phyloP scores from a whole-genome alignment of 2,329 filamentous ascomycete genomes.

The Botryosphaeria agaves region DNA sequence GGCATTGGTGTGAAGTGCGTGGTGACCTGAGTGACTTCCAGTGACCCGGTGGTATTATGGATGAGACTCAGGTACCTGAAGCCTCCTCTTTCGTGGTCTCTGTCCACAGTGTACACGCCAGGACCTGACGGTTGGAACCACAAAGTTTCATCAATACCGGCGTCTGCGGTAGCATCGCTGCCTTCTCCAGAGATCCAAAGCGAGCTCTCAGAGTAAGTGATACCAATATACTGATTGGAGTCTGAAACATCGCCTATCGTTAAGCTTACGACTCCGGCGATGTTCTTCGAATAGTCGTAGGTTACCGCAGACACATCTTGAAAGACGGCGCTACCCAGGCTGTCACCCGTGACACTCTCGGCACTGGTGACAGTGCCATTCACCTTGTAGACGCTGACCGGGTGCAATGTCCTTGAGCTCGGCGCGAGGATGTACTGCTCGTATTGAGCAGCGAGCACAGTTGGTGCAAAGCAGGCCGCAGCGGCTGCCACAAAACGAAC shows the following conservation, averaged over 20 bases:
- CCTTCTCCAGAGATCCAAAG: constrained; percentile 30
- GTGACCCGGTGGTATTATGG: constrained; percentile 23
- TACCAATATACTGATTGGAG: constrained; percentile 21
- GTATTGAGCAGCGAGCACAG: constrained; percentile 11
- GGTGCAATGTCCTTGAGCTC: constrained; percentile 17
- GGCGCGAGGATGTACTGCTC: constrained; percentile 24
- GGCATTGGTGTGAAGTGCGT: constrained; percentile 29
- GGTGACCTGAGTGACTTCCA: constrained; percentile 18
- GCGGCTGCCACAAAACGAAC: background rate
- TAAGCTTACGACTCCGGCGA: constrained; percentile 22
- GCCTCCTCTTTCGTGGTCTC: constrained; percentile 24
- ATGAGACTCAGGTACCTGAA: constrained; percentile 29
- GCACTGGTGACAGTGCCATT: constrained; percentile 21
- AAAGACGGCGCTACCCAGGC: constrained; percentile 16
- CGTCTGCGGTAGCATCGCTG: constrained; percentile 29
- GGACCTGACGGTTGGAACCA: constrained; percentile 26
- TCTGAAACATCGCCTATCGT: constrained; percentile 15
- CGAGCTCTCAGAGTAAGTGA: constrained; percentile 24
- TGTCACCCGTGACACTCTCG: constrained; percentile 13
- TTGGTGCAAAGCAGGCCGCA: background rate
- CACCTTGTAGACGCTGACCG: constrained; percentile 19
- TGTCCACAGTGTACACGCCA: constrained; percentile 23
- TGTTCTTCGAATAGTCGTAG: constrained; percentile 24
- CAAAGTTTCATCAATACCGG: constrained; percentile 28
- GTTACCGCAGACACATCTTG: constrained; percentile 19